Percentiles rank a stretch among this genome's conserved stretches.
These are phyloP conservation scores for Metarhizium anisopliae DNA, from an alignment of 2,329 filamentous ascomycete species.

Conservation along the genomic window DNA sequence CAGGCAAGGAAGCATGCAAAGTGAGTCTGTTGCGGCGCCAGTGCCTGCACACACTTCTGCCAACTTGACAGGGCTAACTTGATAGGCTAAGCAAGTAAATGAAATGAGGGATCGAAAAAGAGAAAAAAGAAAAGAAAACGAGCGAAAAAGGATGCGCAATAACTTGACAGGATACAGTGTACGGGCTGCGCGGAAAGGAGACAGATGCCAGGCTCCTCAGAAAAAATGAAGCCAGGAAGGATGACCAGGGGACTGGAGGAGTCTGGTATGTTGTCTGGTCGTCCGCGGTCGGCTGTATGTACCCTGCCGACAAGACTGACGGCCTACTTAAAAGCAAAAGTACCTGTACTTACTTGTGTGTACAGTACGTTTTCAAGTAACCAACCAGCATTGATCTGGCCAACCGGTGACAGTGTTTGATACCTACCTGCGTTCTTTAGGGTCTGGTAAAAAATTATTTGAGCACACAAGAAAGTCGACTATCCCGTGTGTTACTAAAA, in stretches of 20 bases:
- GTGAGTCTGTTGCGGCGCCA: neutral
- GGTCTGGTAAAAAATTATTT: no score
- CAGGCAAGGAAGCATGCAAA: neutral
- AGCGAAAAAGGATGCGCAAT: neutral
- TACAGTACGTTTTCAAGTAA: no score
- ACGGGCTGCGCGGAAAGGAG: neutral
- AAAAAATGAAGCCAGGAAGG: neutral
- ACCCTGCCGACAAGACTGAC: no score
- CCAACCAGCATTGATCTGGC: no score
- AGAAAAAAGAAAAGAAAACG: neutral
- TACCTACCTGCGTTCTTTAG: no score
- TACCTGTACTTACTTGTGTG: no score
- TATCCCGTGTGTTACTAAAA: no score
- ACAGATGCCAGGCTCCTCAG: neutral
- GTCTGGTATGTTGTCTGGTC: no score
- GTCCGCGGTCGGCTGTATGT: no score
- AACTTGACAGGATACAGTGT: neutral
- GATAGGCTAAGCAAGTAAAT: neutral
- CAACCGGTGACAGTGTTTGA: no score
- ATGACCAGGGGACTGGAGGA: neutral
- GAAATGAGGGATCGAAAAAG: neutral
- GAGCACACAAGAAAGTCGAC: no score
- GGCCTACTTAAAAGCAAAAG: no score
- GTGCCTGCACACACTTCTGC: neutral
- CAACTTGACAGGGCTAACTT: neutral